Base-by-base conservation (phyloP, 306 rosid genomes). In the Glycine soja region DNA sequence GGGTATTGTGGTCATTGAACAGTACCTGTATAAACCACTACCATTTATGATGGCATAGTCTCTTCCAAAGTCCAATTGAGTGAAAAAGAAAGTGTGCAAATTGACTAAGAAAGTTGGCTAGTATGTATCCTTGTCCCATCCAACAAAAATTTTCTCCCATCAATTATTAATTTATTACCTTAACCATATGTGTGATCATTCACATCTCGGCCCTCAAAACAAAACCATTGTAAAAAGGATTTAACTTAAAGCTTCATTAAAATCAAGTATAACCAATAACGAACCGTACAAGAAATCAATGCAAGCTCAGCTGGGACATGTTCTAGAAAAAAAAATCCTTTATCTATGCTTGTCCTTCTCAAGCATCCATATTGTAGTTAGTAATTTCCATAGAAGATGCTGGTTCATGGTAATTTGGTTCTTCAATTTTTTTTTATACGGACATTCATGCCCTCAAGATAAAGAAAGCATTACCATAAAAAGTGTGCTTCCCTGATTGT, bases 1-100 rank as follows among this genome's bases (percentile, higher is more conserved):
- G 86, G 91, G 47, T 69, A 85, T 81, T 75, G 0, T 46, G 15
- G 81, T 86, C 83, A 77, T 53, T 42, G 4, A 40, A 70, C 34
- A 18, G 38, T 13, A 78, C 6, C 45, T 12, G 11, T 34, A 6
- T 8, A 34, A 51, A 65, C 16, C 15, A 54, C 69, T 24, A 7
- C 18, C 18, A 45, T 1, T 64, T 19, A 8, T 67, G 18, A 74
- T n/a, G 43, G 3, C 45, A 40, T 38, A 13, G 34, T 57, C 5
- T 43, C 59, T 70, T 42, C 70, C 53, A 74, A 65, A 58, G 56
- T 69, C 40, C 45, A 50, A 42, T 64, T 43, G 56, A 72, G 54
- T 62, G 59, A 83, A 36, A 36, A 36, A 36, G 40, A 36, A 14
- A 50, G 61, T 72, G 50, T 79, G 74, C 45, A 80, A 80, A 69